These are phyloP conservation scores for Pseudopediastrum boryanum DNA, from an alignment of 139 green algal genomes.

Conservation along the genomic window DNA sequence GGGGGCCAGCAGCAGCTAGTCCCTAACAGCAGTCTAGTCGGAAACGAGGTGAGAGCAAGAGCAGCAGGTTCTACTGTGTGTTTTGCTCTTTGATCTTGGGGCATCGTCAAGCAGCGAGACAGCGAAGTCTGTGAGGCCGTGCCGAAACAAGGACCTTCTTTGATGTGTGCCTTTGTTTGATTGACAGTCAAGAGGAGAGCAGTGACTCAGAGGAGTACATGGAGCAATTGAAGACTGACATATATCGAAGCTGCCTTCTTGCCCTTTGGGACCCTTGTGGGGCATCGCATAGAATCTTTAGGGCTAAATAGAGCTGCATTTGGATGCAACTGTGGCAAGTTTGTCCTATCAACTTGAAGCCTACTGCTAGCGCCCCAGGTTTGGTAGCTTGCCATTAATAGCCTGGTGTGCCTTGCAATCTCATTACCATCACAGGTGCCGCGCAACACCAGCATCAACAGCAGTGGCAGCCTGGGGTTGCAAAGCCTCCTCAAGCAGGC, in stretches of 20 bases:
- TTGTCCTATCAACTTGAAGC: neutral
- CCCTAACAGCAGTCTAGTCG: slow-evolving; percentile 19
- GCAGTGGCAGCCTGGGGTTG: slow-evolving; percentile 10
- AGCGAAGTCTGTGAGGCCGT: no score
- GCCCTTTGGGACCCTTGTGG: no score
- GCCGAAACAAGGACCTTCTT: no score
- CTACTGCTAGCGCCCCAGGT: neutral
- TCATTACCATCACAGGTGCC: neutral
- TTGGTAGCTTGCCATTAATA: neutral
- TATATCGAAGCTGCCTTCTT: no score
- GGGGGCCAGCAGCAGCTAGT: slow-evolving; percentile 24
- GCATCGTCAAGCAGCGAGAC: neutral
- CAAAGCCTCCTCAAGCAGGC: slow-evolving; percentile 41
- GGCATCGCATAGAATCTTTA: neutral
- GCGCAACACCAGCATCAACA: neutral
- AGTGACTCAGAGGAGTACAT: neutral
- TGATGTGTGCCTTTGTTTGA: no score
- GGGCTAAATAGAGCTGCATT: neutral
- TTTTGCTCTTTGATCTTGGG: neutral
- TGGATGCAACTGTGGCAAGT: neutral
- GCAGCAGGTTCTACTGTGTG: neutral
- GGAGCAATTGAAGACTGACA: neutral
- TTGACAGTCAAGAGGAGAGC: no score
- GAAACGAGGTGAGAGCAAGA: neutral
- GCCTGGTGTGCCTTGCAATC: neutral